Base-by-base conservation (phyloP, 768 basidiomycete species). In the Ramaria sp. region DNA sequence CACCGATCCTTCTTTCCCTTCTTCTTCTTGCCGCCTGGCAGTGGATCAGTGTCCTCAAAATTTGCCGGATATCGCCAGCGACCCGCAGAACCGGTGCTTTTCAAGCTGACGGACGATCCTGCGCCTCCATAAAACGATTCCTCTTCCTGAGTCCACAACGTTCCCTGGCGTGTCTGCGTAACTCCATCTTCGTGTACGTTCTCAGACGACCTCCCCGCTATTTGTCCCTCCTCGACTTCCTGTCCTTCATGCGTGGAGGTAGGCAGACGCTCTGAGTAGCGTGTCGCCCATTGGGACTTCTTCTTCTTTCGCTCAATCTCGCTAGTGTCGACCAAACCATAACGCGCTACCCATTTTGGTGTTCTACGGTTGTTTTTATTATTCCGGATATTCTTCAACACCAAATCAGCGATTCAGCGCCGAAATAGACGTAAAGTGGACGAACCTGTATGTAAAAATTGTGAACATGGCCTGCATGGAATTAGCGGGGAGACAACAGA, bases 301-400 rank as follows among this genome's bases (percentile, higher is more conserved):
- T 77, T 79, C 65, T 85, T 79, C 55, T 86, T 84, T 65, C 92
- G 86, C 63, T 80, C 77, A 66, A 88, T 84, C 62, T 86, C 83
- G 37, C 83, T 75, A 22, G 81, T 84, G 68, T 92, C 83, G 60
- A 97, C 82, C 46, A 97, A 86, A 39, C 94, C 94, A 68, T 91
- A 91, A 61, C 86, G 80, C 70, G 88, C 76, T 0, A 86, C 86
- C 94, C 94, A 97, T 70, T 96, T 94, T 19, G 94, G 94, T n/a
- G 94, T 96, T 45, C 94, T 83, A 13, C 78, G 76, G 67, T 88
- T 80, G 63, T 82, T 94, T 76, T 94, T 91, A 76, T 97, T 97
- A 73, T 96, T 97, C 57, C 94, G 78, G 62, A 97, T 83, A 70
- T 96, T 96, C 84, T 97, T 67, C 54, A 27, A 50, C n/a, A 58